Base-by-base conservation (phyloP, 1,284 basidiomycete species). In the Thelephora terrestris region DNA sequence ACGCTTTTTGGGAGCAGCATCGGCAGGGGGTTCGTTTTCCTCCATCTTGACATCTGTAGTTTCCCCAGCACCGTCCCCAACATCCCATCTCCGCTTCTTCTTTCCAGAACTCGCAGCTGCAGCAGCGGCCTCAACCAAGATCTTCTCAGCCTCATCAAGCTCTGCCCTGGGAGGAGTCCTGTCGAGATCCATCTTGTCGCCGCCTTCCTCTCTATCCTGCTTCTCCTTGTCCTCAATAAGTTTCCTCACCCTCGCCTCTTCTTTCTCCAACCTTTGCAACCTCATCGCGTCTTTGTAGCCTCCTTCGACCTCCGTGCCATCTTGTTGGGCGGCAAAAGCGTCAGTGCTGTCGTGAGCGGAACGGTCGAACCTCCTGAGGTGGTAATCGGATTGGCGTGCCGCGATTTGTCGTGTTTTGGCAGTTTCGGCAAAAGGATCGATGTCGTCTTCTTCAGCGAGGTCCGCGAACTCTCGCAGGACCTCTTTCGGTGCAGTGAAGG, bases 201-300 rank as follows among this genome's bases (percentile, higher is more conserved):
- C 77, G 36, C 82, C 84, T 50, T 91, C 86, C 56, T 89, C 87
- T 55, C 82, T 74, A 18, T 90, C 87, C 63, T 77, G 75, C 61
- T 71, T 77, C 67, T 89, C 78, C 67, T 92, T 91, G 64, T 96
- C 91, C 64, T 92, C 84, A 51, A 94, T 94, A 25, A 86, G 85
- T 56, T 80, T 71, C 61, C 78, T 74, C 20, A 99, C 93, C 49
- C 91, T 73, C 57, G 75, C 75, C 68, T 99, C 95, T 68, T 99
- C 95, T 64, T 91, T 83, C 73, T 99, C 94, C 61, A 99, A 67
- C 62, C 85, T 82, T 52, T 89, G 79, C 58, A 94, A 66, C 56
- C 93, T 76, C 96, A 99, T 99, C 18, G 93, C 90, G 61, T 98
- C 94, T 63, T 91, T 93, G 67, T 99, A 99, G 5, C 88, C 88